Evolutionary conservation across 495 filamentous ascomycete species (phyloP).

Genomic region (Xylaria flabelliformis): DNA sequence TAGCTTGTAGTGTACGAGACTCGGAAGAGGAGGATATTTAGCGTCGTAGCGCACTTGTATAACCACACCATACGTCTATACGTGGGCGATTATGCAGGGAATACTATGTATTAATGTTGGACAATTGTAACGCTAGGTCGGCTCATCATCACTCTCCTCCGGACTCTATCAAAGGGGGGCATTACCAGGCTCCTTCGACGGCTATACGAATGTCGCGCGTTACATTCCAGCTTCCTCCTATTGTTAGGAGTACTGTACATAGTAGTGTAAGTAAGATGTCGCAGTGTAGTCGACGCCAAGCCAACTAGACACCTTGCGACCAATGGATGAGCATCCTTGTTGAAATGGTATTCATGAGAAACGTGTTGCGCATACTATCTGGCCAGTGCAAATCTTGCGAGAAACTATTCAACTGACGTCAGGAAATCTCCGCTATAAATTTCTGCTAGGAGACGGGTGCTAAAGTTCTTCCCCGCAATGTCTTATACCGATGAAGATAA

Average conservation of each 20-base stretch:
- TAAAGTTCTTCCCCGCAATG: conserved; percentile 20
- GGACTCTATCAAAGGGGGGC: background rate
- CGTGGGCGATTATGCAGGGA: background rate
- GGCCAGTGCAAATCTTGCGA: background rate
- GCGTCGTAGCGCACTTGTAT: background rate
- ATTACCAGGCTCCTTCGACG: background rate
- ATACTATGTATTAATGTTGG: background rate
- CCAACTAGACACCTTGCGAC: conserved; percentile 2
- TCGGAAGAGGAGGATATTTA: background rate
- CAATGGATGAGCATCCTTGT: conserved; percentile 8
- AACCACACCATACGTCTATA: background rate
- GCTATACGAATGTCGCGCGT: conserved; percentile 19
- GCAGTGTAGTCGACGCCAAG: background rate
- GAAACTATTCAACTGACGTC: conserved; percentile 8
- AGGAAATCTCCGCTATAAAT: conserved; percentile 17
- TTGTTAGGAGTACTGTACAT: background rate
- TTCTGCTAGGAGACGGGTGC: conserved; percentile 6
- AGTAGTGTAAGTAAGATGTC: conserved; percentile 1
- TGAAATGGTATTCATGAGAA: background rate
- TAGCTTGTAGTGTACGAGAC: background rate
- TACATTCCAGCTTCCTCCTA: background rate
- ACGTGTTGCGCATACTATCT: background rate
- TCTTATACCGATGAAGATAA: conserved; percentile 17
- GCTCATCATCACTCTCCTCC: conserved; percentile 7
- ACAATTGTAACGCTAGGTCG: conserved; percentile 1